Conservation (phyloP, 2,329 filamentous ascomycete genomes). For the Fusarium sp. region DNA sequence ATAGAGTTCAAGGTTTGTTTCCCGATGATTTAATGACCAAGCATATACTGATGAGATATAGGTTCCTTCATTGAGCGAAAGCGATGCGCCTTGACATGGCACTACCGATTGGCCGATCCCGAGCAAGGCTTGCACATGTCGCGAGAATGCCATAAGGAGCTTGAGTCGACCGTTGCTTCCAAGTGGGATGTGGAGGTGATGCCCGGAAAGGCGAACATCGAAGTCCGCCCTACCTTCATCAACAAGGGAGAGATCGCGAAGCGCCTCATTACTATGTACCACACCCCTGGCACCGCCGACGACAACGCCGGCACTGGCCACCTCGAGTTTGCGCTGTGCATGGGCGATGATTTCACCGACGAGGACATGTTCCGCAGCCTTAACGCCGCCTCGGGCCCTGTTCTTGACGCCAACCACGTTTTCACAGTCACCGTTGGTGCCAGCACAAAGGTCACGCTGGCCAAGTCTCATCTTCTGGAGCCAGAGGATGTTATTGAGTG, state of each 20-base stretch:
- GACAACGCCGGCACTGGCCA: conserved; percentile 61
- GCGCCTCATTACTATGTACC: conserved; percentile 81
- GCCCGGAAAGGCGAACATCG: conserved; percentile 95
- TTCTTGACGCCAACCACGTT: conserved; percentile 70
- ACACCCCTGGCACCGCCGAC: conserved; percentile 59
- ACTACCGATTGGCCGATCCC: conserved; percentile 91
- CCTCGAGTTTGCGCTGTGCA: conserved; percentile 88
- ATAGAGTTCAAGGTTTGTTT: conserved; percentile 80
- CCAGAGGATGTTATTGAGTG: conserved; percentile 86
- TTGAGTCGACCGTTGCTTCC: conserved; percentile 80
- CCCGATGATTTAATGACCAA: too few species aligned
- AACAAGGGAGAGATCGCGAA: conserved; percentile 98
- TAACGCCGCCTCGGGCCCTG: conserved; percentile 67
- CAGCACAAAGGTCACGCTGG: conserved; percentile 90
- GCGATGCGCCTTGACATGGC: conserved; percentile 94
- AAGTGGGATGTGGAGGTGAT: conserved; percentile 96
- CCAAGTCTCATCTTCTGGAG: conserved; percentile 89
- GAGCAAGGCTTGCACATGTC: conserved; percentile 86
- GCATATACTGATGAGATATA: conserved; percentile 49
- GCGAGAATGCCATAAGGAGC: conserved; percentile 81
- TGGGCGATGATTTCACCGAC: conserved; percentile 96
- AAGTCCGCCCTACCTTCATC: conserved; percentile 95
- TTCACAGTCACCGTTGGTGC: conserved; percentile 94
- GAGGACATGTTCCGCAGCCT: conserved; percentile 96
- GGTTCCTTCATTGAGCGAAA: conserved; percentile 95